These are phyloP conservation scores for Cryptococcus deneoformans DNA, from an alignment of 1,284 basidiomycete species.

Conservation along the genomic window DNA sequence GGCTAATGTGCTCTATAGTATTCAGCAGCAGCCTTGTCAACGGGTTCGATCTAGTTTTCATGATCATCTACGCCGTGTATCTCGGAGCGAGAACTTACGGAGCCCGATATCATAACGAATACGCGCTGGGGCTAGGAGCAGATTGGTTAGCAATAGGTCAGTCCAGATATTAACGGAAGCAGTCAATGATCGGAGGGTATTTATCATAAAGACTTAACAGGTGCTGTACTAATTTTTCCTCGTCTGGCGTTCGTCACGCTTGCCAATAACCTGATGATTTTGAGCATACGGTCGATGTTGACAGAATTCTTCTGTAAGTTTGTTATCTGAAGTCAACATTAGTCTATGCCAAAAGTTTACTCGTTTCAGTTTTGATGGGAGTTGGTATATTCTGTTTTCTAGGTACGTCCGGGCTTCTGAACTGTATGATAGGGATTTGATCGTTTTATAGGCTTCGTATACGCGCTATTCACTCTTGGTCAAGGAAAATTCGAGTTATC, in stretches of 20 bases:
- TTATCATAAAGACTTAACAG: constrained; percentile 53
- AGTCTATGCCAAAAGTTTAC: constrained; percentile 58
- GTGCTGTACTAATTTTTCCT: constrained; percentile 83
- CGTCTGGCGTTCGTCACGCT: constrained; percentile 83
- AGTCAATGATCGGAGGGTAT: background rate
- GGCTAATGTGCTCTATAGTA: constrained; percentile 21
- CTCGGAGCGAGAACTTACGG: constrained; percentile 69
- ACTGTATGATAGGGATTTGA: background rate
- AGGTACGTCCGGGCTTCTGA: constrained; percentile 10
- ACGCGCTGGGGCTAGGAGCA: constrained; percentile 57
- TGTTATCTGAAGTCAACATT: constrained; percentile 15
- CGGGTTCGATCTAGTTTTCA: constrained; percentile 85
- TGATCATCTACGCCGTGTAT: constrained; percentile 66
- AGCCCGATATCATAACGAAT: constrained; percentile 55
- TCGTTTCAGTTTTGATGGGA: constrained; percentile 67
- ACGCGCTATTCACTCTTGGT: constrained; percentile 76
- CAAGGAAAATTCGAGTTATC: constrained; percentile 39
- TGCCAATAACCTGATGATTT: constrained; percentile 69
- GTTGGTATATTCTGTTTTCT: constrained; percentile 76
- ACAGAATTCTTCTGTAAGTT: constrained; percentile 47
- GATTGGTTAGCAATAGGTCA: constrained; percentile 44
- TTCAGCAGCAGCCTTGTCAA: constrained; percentile 54
- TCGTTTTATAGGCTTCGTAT: constrained; percentile 72
- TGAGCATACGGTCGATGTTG: constrained; percentile 50
- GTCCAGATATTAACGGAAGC: background rate